Evolutionary conservation across 2,329 filamentous ascomycete species (phyloP), one percentile per base, ranked within the genome.

Genomic region (Ascochyta lentis): DNA sequence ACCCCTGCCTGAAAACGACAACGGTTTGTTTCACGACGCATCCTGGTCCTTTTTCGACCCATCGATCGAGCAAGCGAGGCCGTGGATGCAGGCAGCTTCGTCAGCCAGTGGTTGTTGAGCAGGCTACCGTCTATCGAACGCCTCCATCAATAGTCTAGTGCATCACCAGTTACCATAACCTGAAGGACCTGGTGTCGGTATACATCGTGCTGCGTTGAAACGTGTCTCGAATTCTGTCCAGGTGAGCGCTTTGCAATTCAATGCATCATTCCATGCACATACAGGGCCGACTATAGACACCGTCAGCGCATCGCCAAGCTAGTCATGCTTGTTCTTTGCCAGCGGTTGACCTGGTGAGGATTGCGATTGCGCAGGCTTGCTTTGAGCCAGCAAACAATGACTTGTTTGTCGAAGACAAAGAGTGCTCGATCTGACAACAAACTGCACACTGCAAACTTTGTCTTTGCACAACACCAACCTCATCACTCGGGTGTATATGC

Each of bases 1-100:
- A 60, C 51, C 63, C 64, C 56, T 53, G 64, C 52, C 39, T 44
- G 27, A 60, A 54, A 60, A 50, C 50, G 52, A 54, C 59, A 61
- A 60, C 61, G 54, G 57, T 61, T 57, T 60, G 66, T 68, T 68
- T 68, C 66, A 68, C 60, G 51, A 59, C 51, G n/a, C 47, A 61
- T 51, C 65, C 58, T 52, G 56, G 59, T 51, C 57, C 29, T 44
- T 51, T 57, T 57, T 51, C 56, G 56, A 56, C 55, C 49, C 51
- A 54, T 26, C 24, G 19, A 47, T 50, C 46, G 42, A 50, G 29
- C 47, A 55, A 50, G 47, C 53, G 46, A 50, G 53, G 29, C 46
- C 46, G 38, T 50, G 37, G n/a, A 50, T 35, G 41, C 47, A 46
- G 42, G 43, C 47, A 39, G 31, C 37, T 19, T 43, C 26, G 33